Conservation (phyloP, 257 asterid genomes). For the Gardenia jasminoides region DNA sequence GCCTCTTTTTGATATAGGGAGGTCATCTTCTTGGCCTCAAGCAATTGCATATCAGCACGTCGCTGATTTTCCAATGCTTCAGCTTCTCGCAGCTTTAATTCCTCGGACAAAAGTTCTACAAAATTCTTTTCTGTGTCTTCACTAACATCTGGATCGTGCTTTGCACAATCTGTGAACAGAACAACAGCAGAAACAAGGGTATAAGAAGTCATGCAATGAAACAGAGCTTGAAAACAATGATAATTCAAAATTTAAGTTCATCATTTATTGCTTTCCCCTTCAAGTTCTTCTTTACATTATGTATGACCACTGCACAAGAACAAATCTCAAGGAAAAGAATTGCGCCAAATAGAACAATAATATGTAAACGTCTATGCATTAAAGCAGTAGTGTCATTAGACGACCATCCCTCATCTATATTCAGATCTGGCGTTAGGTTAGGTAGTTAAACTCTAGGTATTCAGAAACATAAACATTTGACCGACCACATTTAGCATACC, state of each 20-base stretch:
- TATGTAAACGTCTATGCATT: background rate
- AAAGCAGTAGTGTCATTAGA: background rate
- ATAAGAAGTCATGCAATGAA: background rate
- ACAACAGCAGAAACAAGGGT: conserved; percentile 1
- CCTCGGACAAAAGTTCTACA: conserved; percentile 80
- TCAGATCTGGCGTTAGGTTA: background rate
- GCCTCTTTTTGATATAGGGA: conserved; percentile 97
- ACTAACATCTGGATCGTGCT: conserved; percentile 78
- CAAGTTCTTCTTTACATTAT: background rate
- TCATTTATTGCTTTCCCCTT: background rate
- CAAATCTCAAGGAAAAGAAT: background rate
- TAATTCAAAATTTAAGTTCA: background rate
- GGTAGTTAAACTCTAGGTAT: background rate
- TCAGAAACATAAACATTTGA: background rate
- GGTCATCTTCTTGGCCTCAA: conserved; percentile 88
- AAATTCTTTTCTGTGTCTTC: conserved; percentile 86
- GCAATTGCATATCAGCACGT: conserved; percentile 82
- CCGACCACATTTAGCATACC: background rate
- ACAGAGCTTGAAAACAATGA: background rate
- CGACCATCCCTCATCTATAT: background rate
- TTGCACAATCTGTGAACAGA: conserved; percentile 65
- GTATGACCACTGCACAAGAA: background rate
- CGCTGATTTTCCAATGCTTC: conserved; percentile 80
- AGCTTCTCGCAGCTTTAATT: conserved; percentile 69
- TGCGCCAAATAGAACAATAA: background rate